Evolutionary conservation across 306 rosid species (phyloP).

Genomic region (Prunus salicina): DNA sequence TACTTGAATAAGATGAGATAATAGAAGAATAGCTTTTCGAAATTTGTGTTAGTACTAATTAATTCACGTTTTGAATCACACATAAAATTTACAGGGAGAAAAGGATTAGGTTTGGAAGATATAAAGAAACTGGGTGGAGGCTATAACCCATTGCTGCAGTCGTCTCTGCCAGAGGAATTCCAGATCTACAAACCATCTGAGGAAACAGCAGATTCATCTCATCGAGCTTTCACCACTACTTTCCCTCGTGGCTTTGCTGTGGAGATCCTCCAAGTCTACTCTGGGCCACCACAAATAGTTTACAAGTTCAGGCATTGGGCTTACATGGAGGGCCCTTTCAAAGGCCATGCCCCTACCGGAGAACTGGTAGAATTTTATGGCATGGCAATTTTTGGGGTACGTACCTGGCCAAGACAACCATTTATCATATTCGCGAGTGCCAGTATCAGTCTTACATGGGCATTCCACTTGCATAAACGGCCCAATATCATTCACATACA

Average conservation of each 20-base stretch:
- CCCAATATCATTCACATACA: too few species aligned
- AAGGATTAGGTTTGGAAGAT: conserved; percentile 34
- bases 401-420: neutral
- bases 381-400: conserved; percentile 48
- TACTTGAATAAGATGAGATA: too few species aligned
- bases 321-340: conserved; percentile 75
- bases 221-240: conserved; percentile 41
- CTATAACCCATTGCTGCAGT: conserved; percentile 46
- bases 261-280: conserved; percentile 47
- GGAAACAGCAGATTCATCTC: conserved; percentile 55
- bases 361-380: conserved; percentile 45
- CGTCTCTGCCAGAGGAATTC: conserved; percentile 46
- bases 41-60: too few species aligned
- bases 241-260: conserved; percentile 71
- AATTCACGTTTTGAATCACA: too few species aligned
- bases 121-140: conserved; percentile 51
- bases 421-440: neutral
- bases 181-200: conserved; percentile 44
- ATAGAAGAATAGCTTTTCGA: too few species aligned
- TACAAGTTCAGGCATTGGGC: conserved; percentile 79
- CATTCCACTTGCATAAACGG: too few species aligned
- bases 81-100: conserved; percentile 38
- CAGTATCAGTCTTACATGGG: too few species aligned
- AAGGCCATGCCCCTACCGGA: conserved; percentile 57
- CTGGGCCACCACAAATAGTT: conserved; percentile 56